phyloP scores from a whole-genome alignment of 371 early-diverging fungal genomes.

The Syncephalastrum sp. region DNA sequence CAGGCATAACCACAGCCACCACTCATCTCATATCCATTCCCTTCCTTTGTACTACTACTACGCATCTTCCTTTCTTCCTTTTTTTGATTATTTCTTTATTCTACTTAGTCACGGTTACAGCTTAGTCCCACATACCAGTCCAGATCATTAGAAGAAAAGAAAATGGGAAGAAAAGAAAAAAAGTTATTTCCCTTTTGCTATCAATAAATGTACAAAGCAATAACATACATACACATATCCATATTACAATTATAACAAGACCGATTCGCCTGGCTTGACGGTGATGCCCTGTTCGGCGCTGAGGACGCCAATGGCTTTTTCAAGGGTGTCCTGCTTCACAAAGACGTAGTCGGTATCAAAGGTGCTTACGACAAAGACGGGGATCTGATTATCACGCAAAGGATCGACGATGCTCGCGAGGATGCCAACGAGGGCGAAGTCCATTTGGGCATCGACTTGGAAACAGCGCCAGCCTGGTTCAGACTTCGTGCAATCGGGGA shows the following conservation, averaged over 20 bases:
- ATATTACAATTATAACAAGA: constrained; percentile 1
- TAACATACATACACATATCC: too few species aligned
- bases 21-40: too few species aligned
- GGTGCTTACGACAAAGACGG: constrained; percentile 74
- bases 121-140: too few species aligned
- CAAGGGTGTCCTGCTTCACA: constrained; percentile 59
- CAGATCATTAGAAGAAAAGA: too few species aligned
- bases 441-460: constrained; percentile 68
- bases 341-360: constrained; percentile 81
- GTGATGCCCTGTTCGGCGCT: constrained; percentile 12
- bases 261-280: constrained; percentile 16
- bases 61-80: too few species aligned
- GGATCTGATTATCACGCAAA: constrained; percentile 56
- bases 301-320: constrained; percentile 46
- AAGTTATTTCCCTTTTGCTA: too few species aligned
- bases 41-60: too few species aligned
- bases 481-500: constrained; percentile 30
- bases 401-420: constrained; percentile 58
- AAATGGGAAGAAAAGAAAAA: too few species aligned
- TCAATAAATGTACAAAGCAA: too few species aligned
- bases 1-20: too few species aligned
- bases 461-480: constrained; percentile 63
- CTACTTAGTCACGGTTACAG: too few species aligned
- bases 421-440: constrained; percentile 77
- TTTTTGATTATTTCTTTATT: too few species aligned